These are phyloP conservation scores for Thelephora ganbajun DNA, from an alignment of 768 basidiomycete genomes.

Conservation along the genomic window DNA sequence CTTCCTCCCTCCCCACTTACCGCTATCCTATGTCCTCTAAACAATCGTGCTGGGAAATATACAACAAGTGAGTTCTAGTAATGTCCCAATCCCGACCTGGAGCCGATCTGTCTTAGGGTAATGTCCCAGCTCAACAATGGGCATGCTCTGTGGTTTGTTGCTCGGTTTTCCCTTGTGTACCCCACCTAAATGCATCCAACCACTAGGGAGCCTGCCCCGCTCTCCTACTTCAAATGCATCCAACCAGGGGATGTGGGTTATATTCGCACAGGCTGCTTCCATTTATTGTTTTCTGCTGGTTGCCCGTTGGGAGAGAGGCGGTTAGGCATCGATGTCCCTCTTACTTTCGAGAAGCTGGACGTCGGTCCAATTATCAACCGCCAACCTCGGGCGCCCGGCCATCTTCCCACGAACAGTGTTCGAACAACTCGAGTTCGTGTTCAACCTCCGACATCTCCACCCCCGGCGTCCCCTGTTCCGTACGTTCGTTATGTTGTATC, in stretches of 20 bases:
- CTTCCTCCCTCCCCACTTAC: no score
- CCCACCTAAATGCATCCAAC: neutral
- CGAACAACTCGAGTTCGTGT: neutral
- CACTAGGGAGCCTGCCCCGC: neutral
- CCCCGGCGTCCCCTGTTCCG: neutral
- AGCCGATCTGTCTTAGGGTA: no score
- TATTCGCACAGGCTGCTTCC: constrained; percentile 2
- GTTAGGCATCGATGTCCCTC: constrained; percentile 3
- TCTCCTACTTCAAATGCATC: neutral
- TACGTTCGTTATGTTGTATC: neutral
- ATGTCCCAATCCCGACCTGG: no score
- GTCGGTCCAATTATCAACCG: neutral
- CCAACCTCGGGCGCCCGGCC: neutral
- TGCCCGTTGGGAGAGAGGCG: no score
- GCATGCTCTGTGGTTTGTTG: neutral
- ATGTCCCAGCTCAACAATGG: neutral
- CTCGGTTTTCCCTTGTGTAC: neutral
- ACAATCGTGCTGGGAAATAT: no score
- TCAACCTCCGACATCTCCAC: neutral
- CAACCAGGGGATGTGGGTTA: constrained; percentile 5
- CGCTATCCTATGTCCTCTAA: no score
- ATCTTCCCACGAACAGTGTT: neutral
- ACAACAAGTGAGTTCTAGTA: no score
- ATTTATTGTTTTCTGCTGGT: no score
- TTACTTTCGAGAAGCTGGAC: constrained; percentile 1